These are phyloP conservation scores for Saraca asoca DNA, from an alignment of 331 rosid species.

Conservation along the genomic window DNA sequence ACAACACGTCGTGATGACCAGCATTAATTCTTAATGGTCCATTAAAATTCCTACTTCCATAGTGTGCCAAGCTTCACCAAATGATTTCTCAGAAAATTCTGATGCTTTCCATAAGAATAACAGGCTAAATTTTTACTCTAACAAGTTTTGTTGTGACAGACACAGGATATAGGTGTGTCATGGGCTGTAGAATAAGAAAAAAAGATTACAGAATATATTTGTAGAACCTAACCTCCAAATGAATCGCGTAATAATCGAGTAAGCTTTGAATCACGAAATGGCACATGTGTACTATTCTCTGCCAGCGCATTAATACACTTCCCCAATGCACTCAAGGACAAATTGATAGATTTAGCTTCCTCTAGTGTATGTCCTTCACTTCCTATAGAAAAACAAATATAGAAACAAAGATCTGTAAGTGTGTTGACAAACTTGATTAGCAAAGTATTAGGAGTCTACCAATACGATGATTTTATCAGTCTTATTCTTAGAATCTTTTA, in stretches of 20 bases:
- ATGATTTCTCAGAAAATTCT: conserved; percentile 1
- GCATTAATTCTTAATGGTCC: conserved; percentile 8
- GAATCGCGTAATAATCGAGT: conserved; percentile 96
- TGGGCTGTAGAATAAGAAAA: too few species aligned
- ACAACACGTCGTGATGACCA: conserved; percentile 16
- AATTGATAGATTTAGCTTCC: conserved; percentile 96
- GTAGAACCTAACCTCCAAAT: conserved; percentile 74
- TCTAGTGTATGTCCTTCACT: conserved; percentile 98
- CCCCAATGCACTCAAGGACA: conserved; percentile 94
- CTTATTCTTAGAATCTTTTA: background rate
- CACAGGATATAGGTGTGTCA: too few species aligned
- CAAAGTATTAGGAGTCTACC: background rate
- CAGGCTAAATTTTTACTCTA: conserved; percentile 1
- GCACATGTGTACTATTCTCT: conserved; percentile 91
- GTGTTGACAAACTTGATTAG: conserved; percentile 11
- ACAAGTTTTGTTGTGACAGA: conserved; percentile 13
- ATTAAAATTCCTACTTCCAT: background rate
- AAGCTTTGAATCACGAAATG: conserved; percentile 98
- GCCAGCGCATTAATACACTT: conserved; percentile 95
- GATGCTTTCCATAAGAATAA: conserved; percentile 1
- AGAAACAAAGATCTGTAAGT: conserved; percentile 23
- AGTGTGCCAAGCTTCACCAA: conserved; percentile 7
- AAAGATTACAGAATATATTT: conserved; percentile 24
- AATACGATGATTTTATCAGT: conserved; percentile 15
- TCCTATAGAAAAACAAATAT: conserved; percentile 57